A percentile compares a stretch with the other conserved stretches of the same genome.
These are phyloP conservation scores for Sarcodon sp. DNA, from an alignment of 768 basidiomycete species.

Conservation along the genomic window DNA sequence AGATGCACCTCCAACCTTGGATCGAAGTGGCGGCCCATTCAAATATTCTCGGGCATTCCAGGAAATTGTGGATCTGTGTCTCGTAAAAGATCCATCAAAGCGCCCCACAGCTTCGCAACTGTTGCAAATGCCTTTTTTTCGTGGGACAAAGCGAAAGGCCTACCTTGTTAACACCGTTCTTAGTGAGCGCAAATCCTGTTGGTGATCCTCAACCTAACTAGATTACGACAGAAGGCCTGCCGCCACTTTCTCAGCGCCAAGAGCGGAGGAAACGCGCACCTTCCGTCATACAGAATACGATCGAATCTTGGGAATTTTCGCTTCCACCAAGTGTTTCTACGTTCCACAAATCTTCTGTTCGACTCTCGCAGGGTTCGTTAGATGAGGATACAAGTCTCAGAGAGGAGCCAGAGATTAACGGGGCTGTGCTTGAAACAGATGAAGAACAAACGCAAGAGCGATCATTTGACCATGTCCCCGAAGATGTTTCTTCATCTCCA, in stretches of 20 bases:
- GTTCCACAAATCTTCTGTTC: background rate
- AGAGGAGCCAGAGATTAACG: background rate
- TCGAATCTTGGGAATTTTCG: slow-evolving; percentile 78
- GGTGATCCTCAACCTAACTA: background rate
- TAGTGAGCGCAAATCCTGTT: slow-evolving; percentile 21
- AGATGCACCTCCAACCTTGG: slow-evolving; percentile 66
- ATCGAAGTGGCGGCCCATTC: slow-evolving; percentile 55
- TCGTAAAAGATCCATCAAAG: slow-evolving; percentile 72
- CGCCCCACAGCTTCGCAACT: slow-evolving; percentile 71
- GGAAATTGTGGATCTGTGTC: slow-evolving; percentile 72
- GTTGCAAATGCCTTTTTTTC: slow-evolving; percentile 73
- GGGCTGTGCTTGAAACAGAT: background rate
- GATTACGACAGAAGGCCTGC: slow-evolving; percentile 38
- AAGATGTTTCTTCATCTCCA: no score
- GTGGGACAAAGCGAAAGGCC: slow-evolving; percentile 60
- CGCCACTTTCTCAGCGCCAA: slow-evolving; percentile 61
- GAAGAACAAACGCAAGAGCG: background rate
- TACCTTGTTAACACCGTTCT: slow-evolving; percentile 72
- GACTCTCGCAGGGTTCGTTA: background rate
- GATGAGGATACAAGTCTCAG: background rate
- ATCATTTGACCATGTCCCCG: no score
- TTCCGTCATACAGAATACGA: slow-evolving; percentile 31
- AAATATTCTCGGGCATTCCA: slow-evolving; percentile 76
- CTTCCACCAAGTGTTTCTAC: slow-evolving; percentile 19
- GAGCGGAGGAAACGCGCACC: slow-evolving; percentile 40